Conservation (phyloP, 1,284 basidiomycete genomes). For the Austroboletus novae-zelandiae region DNA sequence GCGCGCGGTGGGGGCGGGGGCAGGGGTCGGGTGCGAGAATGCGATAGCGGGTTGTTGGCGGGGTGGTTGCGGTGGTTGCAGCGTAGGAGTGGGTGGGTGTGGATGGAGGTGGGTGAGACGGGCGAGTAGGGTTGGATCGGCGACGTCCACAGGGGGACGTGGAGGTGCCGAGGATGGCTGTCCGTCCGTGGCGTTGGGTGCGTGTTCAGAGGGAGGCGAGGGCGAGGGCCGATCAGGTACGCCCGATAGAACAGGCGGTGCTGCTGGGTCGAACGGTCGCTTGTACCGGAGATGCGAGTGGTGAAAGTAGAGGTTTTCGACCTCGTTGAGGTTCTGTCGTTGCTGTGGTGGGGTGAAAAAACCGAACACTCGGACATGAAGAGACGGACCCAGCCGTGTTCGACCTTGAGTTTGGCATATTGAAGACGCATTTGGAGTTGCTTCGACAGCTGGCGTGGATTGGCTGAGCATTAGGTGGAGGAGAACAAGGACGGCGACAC, state of each 20-base stretch:
- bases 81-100: slow-evolving; percentile 1
- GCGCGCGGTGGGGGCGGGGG: slow-evolving; percentile 1
- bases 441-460: slow-evolving; percentile 53
- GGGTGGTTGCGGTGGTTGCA: neutral
- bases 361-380: slow-evolving; percentile 2
- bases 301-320: slow-evolving; percentile 76
- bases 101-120: slow-evolving; percentile 27
- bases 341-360: slow-evolving; percentile 41
- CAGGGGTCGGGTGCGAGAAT: neutral
- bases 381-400: slow-evolving; percentile 71
- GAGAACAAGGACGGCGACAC: slow-evolving; percentile 23
- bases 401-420: slow-evolving; percentile 75
- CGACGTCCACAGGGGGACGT: slow-evolving; percentile 15
- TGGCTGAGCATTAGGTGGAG: neutral
- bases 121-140: slow-evolving; percentile 22
- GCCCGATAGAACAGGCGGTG: slow-evolving; percentile 2
- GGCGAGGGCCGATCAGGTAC: slow-evolving; percentile 10
- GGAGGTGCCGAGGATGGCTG: slow-evolving; percentile 1
- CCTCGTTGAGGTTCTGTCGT: slow-evolving; percentile 72
- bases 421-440: slow-evolving; percentile 74
- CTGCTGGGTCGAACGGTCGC: slow-evolving; percentile 6
- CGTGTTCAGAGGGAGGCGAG: slow-evolving; percentile 6
- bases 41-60: slow-evolving; percentile 8
- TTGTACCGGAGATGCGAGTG: slow-evolving; percentile 47
- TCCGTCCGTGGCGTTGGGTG: neutral